Conservation (phyloP, 225 moss, liverwort and hornwort species). For the Physcomitrium patens region DNA sequence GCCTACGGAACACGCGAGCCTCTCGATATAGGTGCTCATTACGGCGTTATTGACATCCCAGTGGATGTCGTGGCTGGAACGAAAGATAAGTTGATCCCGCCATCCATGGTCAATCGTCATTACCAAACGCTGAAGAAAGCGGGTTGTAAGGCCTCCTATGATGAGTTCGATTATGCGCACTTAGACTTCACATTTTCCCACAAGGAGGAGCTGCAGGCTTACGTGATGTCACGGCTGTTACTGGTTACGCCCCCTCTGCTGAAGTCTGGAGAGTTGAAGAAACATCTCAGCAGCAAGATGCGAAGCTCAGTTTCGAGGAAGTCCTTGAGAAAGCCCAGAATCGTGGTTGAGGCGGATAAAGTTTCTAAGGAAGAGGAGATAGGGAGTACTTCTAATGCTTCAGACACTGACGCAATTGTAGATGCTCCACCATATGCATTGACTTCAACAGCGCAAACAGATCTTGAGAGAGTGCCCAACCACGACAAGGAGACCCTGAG, state of each 20-base stretch:
- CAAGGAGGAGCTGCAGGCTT: constrained; percentile 64
- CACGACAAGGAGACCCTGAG: constrained; percentile 26
- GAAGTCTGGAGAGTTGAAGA: not conserved
- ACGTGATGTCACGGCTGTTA: constrained; percentile 78
- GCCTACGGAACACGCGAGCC: constrained; percentile 68
- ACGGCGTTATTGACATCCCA: constrained; percentile 70
- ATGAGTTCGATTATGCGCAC: constrained; percentile 84
- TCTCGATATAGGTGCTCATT: constrained; percentile 75
- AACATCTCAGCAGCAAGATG: constrained; percentile 19
- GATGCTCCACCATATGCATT: no score
- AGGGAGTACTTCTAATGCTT: constrained; percentile 11
- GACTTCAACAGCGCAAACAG: not conserved
- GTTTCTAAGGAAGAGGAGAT: not conserved
- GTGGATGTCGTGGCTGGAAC: constrained; percentile 74
- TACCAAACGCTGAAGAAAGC: constrained; percentile 59
- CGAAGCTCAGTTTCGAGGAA: constrained; percentile 33
- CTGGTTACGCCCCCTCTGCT: constrained; percentile 39
- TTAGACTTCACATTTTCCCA: constrained; percentile 83
- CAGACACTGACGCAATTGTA: not conserved
- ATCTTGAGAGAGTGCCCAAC: not conserved
- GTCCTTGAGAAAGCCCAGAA: constrained; percentile 22
- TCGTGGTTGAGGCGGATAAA: not conserved
- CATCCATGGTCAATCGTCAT: constrained; percentile 67
- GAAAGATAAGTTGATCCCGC: constrained; percentile 74
- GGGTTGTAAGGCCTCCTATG: constrained; percentile 63